Evolutionary conservation across 106 monocot genomes (phyloP).

Genomic region (Hemerocallis citrina): DNA sequence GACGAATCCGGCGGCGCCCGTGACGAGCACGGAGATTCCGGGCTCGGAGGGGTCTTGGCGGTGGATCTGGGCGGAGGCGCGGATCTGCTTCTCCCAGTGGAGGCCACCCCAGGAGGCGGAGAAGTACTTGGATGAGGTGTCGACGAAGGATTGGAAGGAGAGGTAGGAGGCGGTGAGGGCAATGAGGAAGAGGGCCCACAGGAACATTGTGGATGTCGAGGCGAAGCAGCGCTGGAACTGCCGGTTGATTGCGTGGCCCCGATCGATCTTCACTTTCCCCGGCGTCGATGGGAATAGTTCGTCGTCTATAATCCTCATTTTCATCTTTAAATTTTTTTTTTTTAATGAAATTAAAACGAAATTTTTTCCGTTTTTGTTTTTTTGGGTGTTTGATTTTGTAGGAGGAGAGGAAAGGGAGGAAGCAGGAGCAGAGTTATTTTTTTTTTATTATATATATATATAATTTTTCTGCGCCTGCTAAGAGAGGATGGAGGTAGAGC

Average conservation of each 20-base stretch:
- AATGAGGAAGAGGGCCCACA: conserved; percentile 29
- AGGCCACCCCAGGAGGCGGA: conserved; percentile 31
- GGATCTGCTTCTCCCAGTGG: conserved; percentile 33
- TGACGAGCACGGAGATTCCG: conserved; percentile 35
- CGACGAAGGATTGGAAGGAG: conserved; percentile 26
- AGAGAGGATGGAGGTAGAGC: not conserved
- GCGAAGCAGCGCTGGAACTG: conserved; percentile 45
- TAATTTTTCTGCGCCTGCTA: conserved; percentile 8
- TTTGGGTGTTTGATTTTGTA: no score
- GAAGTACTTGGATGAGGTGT: conserved; percentile 19
- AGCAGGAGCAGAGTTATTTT: not conserved
- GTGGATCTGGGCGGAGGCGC: conserved; percentile 13
- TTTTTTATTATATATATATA: not conserved
- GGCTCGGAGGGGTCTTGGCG: conserved; percentile 7
- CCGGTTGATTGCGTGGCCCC: conserved; percentile 20
- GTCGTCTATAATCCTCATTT: conserved; percentile 18
- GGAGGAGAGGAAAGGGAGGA: conserved; percentile 1
- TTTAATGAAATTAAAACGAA: not conserved
- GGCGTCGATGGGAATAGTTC: conserved; percentile 41
- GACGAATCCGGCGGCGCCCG: conserved; percentile 38
- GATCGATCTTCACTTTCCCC: conserved; percentile 38
- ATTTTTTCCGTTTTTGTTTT: no score
- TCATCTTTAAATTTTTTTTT: not conserved
- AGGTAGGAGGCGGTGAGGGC: conserved; percentile 33
- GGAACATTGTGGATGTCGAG: conserved; percentile 30